Evolutionary conservation across 2,329 filamentous ascomycete genomes (phyloP).

Genomic region (Emericellopsis cladophorae): DNA sequence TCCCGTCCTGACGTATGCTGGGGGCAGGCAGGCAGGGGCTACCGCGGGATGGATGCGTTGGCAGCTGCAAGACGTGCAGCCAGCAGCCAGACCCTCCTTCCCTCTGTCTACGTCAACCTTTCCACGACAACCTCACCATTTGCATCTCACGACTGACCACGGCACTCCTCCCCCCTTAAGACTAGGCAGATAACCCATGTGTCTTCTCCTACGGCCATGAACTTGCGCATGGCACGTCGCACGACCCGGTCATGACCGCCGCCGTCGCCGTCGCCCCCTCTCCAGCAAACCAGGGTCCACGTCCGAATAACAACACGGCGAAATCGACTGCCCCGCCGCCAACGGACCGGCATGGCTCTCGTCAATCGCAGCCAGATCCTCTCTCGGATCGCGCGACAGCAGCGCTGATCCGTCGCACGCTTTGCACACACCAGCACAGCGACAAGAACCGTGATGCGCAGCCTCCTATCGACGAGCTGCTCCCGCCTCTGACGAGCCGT

Average conservation of each 20-base stretch:
- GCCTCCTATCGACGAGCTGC: conserved; percentile 61
- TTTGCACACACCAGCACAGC: conserved; percentile 60
- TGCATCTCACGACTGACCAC: too few species aligned
- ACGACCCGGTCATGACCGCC: conserved; percentile 8
- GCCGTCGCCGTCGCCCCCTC: conserved; percentile 5
- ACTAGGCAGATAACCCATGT: neutral
- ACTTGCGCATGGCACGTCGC: neutral
- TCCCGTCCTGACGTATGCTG: too few species aligned
- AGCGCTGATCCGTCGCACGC: conserved; percentile 67
- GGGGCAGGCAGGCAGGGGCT: too few species aligned
- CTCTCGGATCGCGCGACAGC: conserved; percentile 69
- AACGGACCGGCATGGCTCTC: neutral
- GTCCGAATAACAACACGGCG: neutral
- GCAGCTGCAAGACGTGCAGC: too few species aligned
- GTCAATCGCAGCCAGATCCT: conserved; percentile 23
- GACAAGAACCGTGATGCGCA: conserved; percentile 37
- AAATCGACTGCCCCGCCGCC: neutral
- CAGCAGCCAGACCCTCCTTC: too few species aligned
- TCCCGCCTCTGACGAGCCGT: conserved; percentile 86
- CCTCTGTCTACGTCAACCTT: too few species aligned
- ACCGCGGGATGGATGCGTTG: too few species aligned
- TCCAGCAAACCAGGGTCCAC: neutral
- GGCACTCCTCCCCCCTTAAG: neutral
- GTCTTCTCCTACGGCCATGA: neutral
- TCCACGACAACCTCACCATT: too few species aligned